Base-by-base conservation (phyloP, 2,329 filamentous ascomycete genomes). In the Pseudohalonectria lignicola region DNA sequence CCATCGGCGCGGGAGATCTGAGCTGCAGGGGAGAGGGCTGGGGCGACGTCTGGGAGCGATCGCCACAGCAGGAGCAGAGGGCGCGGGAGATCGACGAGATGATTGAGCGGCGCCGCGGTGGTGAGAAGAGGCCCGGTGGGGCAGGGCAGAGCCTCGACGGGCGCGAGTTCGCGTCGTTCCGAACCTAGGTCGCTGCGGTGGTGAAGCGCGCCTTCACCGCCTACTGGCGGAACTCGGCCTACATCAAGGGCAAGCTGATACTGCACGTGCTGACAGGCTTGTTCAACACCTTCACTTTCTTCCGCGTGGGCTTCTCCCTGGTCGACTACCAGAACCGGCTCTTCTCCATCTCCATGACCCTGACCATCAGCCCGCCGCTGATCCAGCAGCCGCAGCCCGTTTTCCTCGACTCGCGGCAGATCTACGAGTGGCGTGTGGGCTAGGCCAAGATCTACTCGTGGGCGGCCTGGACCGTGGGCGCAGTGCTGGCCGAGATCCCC, bases 281-380 rank as follows among this genome's bases (percentile, higher is more conserved):
- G 2, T 84, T 84, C 26, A 87, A 93, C 62, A 94, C 94, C 55
- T 69, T 94, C 11, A 81, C 81, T 23, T 94, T 82, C 56, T 65
- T 93, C 34, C 74, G 86, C 43, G 74, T 94, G 8, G 79, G 90
- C 52, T 62, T 87, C 50, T 86, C 82, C 2, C 74, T 81, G 9
- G 64, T 79, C 1, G 84, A 81, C 2, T 69, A 94, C 4, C 87
- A 94, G 58, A 84, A 92, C 64, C 79, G 81, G 43, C 74, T 94
- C 44, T 94, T 94, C 59, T 76, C 90, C 58, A 84, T 92, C 56
- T 94, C 94, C 73, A 86, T 93, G 56, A 76, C 87, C 37, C 86
- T 85, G 0, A 82, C 94, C 17, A 68, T 94, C 18, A 86, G 86
- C 0, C 83, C 84, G 1, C 67, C 93, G 21, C 86, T 94, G 55